These are phyloP conservation scores for Saccharum spontaneum DNA, from an alignment of 176 grass and related monocot species.

Conservation along the genomic window DNA sequence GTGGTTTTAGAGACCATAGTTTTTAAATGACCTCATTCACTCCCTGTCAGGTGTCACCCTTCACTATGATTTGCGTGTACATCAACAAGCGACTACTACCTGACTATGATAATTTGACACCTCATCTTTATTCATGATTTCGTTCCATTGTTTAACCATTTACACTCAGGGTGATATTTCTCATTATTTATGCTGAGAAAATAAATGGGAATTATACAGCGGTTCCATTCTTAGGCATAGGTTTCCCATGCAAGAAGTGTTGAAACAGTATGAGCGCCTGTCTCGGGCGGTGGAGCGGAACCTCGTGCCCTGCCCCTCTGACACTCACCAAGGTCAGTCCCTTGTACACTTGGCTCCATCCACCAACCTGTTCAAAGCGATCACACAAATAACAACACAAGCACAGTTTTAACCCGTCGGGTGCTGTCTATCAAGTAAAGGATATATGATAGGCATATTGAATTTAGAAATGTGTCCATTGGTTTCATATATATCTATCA, in stretches of 20 bases:
- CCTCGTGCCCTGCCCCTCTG: neutral
- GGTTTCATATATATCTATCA: neutral
- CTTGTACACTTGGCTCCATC: conserved; percentile 23
- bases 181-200: neutral
- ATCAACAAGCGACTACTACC: too few relatives aligned
- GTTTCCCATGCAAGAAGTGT: conserved; percentile 22
- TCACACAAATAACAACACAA: neutral
- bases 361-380: neutral
- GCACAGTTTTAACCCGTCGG: too few relatives aligned
- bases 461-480: neutral
- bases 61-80: too few relatives aligned
- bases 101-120: neutral
- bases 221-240: conserved; percentile 18
- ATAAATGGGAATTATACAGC: neutral
- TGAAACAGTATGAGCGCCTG: conserved; percentile 26
- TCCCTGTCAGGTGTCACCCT: too few relatives aligned
- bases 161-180: neutral
- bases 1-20: too few relatives aligned
- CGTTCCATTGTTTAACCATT: neutral
- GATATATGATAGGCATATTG: neutral
- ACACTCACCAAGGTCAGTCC: neutral
- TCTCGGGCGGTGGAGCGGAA: conserved; percentile 32
- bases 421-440: neutral
- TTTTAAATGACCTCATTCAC: too few relatives aligned
- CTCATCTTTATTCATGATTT: neutral